Conservation (phyloP, 306 rosid species). For the Senna siamea region DNA sequence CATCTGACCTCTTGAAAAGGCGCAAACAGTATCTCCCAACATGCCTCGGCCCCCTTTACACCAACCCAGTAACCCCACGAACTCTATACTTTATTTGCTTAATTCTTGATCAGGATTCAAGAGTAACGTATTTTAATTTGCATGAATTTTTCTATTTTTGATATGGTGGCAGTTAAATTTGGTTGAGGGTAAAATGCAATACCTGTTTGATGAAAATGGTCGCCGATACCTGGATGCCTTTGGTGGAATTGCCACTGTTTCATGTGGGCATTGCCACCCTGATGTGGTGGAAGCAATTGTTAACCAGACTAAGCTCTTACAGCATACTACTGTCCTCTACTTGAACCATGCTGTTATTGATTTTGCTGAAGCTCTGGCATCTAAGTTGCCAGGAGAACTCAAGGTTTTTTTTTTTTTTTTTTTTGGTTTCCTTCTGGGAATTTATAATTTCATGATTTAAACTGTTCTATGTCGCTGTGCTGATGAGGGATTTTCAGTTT, state of each 20-base stretch:
- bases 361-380: constrained; percentile 54
- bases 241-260: constrained; percentile 59
- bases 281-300: constrained; percentile 52
- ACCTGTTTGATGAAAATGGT: constrained; percentile 53
- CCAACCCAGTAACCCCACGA: constrained; percentile 41
- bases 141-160: background rate
- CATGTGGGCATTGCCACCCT: constrained; percentile 59
- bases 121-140: background rate
- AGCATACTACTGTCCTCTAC: constrained; percentile 53
- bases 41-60: constrained; percentile 31
- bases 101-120: background rate
- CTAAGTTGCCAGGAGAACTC: constrained; percentile 49
- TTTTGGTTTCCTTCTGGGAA: too few species aligned
- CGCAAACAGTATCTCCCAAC: constrained; percentile 48
- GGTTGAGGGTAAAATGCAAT: constrained; percentile 64
- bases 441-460: background rate
- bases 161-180: constrained; percentile 46
- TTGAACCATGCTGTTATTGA: constrained; percentile 47
- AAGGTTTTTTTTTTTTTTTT: constrained; percentile 40
- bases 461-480: background rate
- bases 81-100: background rate
- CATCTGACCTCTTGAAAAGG: constrained; percentile 46
- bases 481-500: constrained; percentile 29
- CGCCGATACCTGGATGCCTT: constrained; percentile 52
- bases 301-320: constrained; percentile 49